Evolutionary conservation across 129 eudicot genomes (phyloP).

Genomic region (Tagetes patula): DNA sequence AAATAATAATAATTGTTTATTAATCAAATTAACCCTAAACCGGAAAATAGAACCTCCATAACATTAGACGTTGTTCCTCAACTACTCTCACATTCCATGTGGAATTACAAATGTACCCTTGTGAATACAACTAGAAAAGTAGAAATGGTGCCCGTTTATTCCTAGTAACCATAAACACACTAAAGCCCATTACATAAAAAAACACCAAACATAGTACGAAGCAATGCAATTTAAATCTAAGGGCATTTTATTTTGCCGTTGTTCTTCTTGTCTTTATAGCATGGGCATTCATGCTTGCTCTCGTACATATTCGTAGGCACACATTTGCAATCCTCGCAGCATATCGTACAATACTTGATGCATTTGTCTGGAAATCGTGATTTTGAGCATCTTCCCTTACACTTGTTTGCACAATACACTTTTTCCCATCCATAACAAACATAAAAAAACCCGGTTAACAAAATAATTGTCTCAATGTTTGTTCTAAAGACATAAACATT

Average conservation of each 20-base stretch:
- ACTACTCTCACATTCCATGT: background rate
- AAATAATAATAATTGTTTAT: background rate
- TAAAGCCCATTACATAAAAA: conserved; percentile 24
- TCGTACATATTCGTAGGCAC: conserved; percentile 72
- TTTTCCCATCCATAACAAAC: background rate
- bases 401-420: conserved; percentile 51
- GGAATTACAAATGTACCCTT: conserved; percentile 19
- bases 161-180: conserved; percentile 29
- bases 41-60: background rate
- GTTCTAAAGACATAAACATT: background rate
- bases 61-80: background rate
- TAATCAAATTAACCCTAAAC: background rate
- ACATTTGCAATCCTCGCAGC: conserved; percentile 71
- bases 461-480: background rate
- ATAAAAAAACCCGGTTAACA: background rate
- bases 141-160: conserved; percentile 29
- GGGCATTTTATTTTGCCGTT: conserved; percentile 83
- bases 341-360: conserved; percentile 65
- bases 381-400: conserved; percentile 56
- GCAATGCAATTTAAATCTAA: conserved; percentile 29
- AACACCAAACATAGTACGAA: conserved; percentile 12
- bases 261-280: conserved; percentile 71
- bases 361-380: conserved; percentile 60
- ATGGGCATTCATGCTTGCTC: conserved; percentile 83
- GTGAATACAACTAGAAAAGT: conserved; percentile 10